phyloP scores from a whole-genome alignment of 495 filamentous ascomycete species.

The Xylaria longipes region DNA sequence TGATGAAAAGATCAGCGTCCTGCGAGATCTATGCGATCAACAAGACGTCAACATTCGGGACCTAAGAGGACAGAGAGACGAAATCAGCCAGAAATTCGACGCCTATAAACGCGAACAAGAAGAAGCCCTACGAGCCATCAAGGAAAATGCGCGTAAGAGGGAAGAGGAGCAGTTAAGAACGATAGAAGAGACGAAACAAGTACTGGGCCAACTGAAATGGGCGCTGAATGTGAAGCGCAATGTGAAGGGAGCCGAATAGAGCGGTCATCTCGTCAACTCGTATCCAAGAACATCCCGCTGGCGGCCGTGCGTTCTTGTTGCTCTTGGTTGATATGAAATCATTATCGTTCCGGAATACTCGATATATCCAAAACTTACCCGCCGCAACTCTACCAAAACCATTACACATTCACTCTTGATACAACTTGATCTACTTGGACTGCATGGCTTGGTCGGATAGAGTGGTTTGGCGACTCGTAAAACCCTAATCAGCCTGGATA shows the following conservation, averaged over 20 bases:
- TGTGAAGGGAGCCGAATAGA: constrained; percentile 57
- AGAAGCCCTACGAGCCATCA: constrained; percentile 60
- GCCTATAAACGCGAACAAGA: constrained; percentile 70
- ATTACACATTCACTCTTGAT: constrained; percentile 17
- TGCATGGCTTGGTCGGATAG: constrained; percentile 25
- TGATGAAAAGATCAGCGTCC: constrained; percentile 60
- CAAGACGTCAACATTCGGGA: constrained; percentile 70
- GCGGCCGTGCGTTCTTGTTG: neutral
- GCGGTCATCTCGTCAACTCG: constrained; percentile 1
- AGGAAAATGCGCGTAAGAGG: constrained; percentile 58
- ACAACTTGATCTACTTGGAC: constrained; percentile 23
- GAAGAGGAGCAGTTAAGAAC: constrained; percentile 61
- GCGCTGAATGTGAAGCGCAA: constrained; percentile 68
- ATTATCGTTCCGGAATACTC: neutral
- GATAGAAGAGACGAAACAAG: constrained; percentile 65
- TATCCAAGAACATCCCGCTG: neutral
- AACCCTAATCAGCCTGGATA: constrained; percentile 25
- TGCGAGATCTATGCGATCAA: constrained; percentile 72
- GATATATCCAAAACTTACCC: neutral
- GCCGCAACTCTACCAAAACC: neutral
- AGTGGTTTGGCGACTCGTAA: constrained; percentile 18
- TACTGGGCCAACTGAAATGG: constrained; percentile 72
- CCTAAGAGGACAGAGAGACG: constrained; percentile 64
- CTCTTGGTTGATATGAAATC: neutral
- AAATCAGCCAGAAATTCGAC: constrained; percentile 61